Evolutionary conservation across 73 alveolate species (phyloP).

Genomic region (Durusdinium trenchii): DNA sequence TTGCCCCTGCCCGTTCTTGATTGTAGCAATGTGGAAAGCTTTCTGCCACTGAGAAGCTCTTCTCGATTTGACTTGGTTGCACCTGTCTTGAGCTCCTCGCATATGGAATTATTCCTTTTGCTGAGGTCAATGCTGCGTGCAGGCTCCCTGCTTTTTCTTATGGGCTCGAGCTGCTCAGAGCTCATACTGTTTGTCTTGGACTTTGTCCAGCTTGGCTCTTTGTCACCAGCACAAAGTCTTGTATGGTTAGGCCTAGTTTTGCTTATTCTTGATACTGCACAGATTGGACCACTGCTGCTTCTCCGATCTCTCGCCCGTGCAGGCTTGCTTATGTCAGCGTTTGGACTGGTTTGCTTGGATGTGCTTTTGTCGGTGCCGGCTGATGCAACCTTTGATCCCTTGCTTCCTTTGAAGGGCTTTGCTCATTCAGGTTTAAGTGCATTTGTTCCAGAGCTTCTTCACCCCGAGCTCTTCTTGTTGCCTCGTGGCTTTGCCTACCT

Average conservation of each 20-base stretch:
- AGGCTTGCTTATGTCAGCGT: neutral
- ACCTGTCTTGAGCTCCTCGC: neutral
- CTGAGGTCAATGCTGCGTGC: no score
- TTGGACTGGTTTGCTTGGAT: neutral
- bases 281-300: neutral
- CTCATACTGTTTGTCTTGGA: neutral
- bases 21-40: neutral
- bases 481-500: neutral
- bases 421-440: neutral
- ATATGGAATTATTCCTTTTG: no score
- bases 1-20: slow-evolving; percentile 12
- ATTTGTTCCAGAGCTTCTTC: neutral
- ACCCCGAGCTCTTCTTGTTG: neutral
- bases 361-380: neutral
- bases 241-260: neutral
- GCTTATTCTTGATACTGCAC: neutral
- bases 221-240: neutral
- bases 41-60: neutral
- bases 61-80: neutral
- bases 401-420: neutral
- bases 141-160: neutral
- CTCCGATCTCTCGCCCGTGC: neutral
- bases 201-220: neutral
- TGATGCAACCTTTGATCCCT: neutral
- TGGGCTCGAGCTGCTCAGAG: neutral